These are phyloP conservation scores for Aspergillus campestris DNA, from an alignment of 495 filamentous ascomycete genomes.

Conservation along the genomic window DNA sequence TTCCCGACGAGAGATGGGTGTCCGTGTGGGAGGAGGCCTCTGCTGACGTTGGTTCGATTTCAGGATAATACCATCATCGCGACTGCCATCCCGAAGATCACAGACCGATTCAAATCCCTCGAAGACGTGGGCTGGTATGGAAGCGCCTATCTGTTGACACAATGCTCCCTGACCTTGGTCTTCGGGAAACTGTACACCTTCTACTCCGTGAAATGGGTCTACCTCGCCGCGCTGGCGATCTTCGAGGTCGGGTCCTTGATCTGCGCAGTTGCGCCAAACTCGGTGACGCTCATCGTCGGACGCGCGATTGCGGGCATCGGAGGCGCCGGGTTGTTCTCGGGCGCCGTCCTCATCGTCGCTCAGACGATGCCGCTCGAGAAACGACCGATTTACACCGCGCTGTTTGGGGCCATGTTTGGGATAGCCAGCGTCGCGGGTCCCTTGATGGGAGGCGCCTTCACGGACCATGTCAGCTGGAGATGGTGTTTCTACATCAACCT, in stretches of 20 bases:
- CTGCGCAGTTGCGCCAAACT: constrained; percentile 70
- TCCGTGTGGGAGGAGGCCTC: neutral
- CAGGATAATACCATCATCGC: constrained; percentile 72
- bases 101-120: constrained; percentile 66
- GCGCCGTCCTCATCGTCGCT: constrained; percentile 70
- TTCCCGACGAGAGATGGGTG: neutral
- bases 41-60: neutral
- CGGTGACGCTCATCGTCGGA: constrained; percentile 69
- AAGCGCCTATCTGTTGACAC: constrained; percentile 60
- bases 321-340: constrained; percentile 73
- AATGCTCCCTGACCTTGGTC: constrained; percentile 59
- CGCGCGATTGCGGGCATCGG: constrained; percentile 83
- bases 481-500: constrained; percentile 62
- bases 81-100: constrained; percentile 78
- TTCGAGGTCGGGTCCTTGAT: constrained; percentile 86
- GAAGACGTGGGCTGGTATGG: constrained; percentile 80
- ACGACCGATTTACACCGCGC: constrained; percentile 63
- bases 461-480: constrained; percentile 50
- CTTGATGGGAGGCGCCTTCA: constrained; percentile 53
- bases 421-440: constrained; percentile 72
- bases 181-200: constrained; percentile 77
- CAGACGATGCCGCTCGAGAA: constrained; percentile 63
- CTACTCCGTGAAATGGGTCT: constrained; percentile 67
- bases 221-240: constrained; percentile 58
- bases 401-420: constrained; percentile 75